Percentiles rank a stretch among this genome's conserved stretches.
These are phyloP conservation scores for Coniochaeta ligniaria DNA, from an alignment of 2,329 filamentous ascomycete genomes.

Conservation along the genomic window DNA sequence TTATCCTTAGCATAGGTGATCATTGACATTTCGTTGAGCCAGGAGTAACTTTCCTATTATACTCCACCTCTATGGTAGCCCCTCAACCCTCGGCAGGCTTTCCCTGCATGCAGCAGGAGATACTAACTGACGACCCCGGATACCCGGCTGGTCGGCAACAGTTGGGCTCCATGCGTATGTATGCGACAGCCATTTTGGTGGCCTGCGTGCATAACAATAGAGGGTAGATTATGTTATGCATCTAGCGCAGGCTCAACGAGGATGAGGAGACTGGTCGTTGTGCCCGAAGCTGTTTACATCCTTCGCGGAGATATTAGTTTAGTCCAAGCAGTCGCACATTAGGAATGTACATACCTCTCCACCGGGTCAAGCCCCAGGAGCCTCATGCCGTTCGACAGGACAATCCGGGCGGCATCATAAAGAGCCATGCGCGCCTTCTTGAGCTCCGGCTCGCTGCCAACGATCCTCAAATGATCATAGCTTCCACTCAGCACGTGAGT, in stretches of 20 bases:
- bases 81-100: neutral
- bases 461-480: constrained; percentile 75
- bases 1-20: neutral
- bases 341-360: constrained; percentile 38
- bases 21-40: neutral
- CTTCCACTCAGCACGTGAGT: constrained; percentile 72
- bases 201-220: too few species aligned
- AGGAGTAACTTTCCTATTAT: neutral
- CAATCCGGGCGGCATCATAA: constrained; percentile 68
- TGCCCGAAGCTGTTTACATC: neutral
- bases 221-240: too few species aligned
- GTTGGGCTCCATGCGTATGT: neutral
- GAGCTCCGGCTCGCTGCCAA: constrained; percentile 69
- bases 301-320: neutral
- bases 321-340: neutral
- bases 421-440: constrained; percentile 68
- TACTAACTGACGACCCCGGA: neutral
- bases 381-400: constrained; percentile 77
- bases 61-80: neutral
- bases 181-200: neutral
- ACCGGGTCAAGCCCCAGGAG: constrained; percentile 73
- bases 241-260: too few species aligned
- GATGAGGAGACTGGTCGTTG: neutral
- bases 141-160: neutral
- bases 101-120: neutral